Evolutionary conservation across 768 basidiomycete genomes (phyloP), one percentile per base, ranked within the genome.

Genomic region (Russula sp.): DNA sequence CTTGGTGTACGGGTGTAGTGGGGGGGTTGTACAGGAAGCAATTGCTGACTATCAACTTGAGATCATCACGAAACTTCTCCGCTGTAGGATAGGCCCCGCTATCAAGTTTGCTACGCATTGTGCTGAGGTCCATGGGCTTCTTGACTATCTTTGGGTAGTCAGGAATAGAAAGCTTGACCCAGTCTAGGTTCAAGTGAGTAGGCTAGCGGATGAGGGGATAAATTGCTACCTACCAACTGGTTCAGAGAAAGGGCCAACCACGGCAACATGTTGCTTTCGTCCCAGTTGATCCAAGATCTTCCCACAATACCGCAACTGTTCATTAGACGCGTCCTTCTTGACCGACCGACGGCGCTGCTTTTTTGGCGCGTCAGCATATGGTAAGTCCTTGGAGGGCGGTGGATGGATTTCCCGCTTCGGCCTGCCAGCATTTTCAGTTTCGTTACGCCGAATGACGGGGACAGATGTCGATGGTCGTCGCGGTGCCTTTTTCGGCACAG

Each of bases 331-430:
- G 60, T 85, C 83, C 71, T 83, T 85, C 47, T 74, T 73, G 42
- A 69, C 72, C 72, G 89, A 88, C 52, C 75, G 73, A 69, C 83
- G 86, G 64, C 85, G 80, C 58, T 78, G 73, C 72, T 86, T 87
- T 76, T 85, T 87, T 35, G 89, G 86, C 2, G 70, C 79, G 70
- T 92, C 90, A 13, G 83, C 83, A 71, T 96, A 97, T 0, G 87
- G 82, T 10, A 94, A 74, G 69, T 98, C 96, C 73, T 93, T 95
- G 0, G 93, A 86, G 22, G 93, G 88, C 11, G 95, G 96, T 4
- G 96, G 92, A 70, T 98, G 96, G 34, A 98, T 95, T 73, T 99
- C 97, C 57, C 97, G 90, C 76, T 98, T 98, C 2, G 96, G 96
- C n/a, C 97, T 85, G 25, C 82, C 81, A 29, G 74, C 77, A 63